phyloP scores from a whole-genome alignment of 176 grass and related monocot genomes.

The Melocanna baccifera region DNA sequence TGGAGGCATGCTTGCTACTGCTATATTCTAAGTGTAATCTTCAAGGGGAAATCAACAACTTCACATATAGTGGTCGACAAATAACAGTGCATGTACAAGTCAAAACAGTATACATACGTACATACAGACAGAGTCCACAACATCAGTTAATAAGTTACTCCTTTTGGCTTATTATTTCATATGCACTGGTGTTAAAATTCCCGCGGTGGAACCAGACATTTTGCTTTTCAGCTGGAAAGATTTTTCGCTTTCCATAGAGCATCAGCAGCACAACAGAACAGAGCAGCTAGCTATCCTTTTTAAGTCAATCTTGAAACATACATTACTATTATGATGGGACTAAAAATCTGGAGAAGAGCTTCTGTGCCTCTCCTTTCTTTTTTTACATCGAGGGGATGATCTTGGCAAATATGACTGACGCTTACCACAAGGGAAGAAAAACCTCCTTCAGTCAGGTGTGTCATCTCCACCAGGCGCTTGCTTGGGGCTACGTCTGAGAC shows the following conservation, averaged over 20 bases:
- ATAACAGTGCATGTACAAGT: slow-evolving; percentile 14
- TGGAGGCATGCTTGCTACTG: not conserved
- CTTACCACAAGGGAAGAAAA: slow-evolving; percentile 13
- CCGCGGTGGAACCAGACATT: slow-evolving; percentile 11
- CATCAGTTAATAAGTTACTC: slow-evolving; percentile 38
- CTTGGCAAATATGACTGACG: not conserved
- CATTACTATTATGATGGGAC: slow-evolving; percentile 25
- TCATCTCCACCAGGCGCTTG: not conserved
- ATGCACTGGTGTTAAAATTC: slow-evolving; percentile 44
- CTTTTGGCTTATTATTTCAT: slow-evolving; percentile 38
- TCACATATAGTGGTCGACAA: slow-evolving; percentile 10
- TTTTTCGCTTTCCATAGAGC: not conserved
- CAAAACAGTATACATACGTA: slow-evolving; percentile 29
- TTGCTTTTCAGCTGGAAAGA: slow-evolving; percentile 19
- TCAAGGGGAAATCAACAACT: not conserved
- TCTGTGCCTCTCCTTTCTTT: slow-evolving; percentile 11
- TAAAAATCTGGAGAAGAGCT: slow-evolving; percentile 20
- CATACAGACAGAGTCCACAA: not conserved
- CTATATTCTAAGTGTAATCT: not conserved
- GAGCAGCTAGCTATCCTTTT: slow-evolving; percentile 25
- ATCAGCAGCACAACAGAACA: slow-evolving; percentile 18
- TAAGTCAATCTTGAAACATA: slow-evolving; percentile 31
- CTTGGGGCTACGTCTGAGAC: slow-evolving; percentile 23
- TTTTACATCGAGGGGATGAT: slow-evolving; percentile 27
- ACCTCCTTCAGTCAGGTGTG: not conserved